These are phyloP conservation scores for Colletotrichum sp. DNA, from an alignment of 2,329 filamentous ascomycete genomes.

Conservation along the genomic window DNA sequence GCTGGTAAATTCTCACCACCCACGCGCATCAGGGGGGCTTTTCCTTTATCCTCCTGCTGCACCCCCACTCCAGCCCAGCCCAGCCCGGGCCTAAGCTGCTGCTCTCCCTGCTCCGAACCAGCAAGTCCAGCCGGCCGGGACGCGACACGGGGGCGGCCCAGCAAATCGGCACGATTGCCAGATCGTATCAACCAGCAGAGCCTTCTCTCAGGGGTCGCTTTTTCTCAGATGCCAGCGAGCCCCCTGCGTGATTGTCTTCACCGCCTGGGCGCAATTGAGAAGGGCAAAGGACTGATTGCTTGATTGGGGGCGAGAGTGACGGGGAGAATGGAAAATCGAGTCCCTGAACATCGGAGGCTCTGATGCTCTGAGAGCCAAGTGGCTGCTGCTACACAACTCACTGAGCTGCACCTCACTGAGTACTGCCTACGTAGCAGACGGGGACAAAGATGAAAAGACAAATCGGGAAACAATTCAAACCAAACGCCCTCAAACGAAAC, in stretches of 20 bases:
- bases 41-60: not conserved
- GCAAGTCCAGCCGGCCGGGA: conserved; percentile 17
- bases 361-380: not conserved
- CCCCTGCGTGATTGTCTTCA: conserved; percentile 18
- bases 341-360: not conserved
- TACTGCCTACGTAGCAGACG: not conserved
- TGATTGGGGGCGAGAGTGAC: not conserved
- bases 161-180: conserved; percentile 19
- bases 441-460: not conserved
- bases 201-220: not conserved
- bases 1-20: not conserved
- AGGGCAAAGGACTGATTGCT: not conserved
- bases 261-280: not conserved
- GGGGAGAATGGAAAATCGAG: not conserved
- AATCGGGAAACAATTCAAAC: not conserved
- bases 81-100: not conserved
- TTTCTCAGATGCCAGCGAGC: not conserved
- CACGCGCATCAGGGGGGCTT: not conserved
- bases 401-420: not conserved
- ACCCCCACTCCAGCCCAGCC: not conserved
- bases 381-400: not conserved
- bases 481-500: not conserved
- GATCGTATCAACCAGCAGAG: conserved; percentile 4
- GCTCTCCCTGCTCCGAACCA: not conserved
- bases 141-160: not conserved